These are phyloP conservation scores for Leucoagaricus sp. DNA, from an alignment of 1,284 basidiomycete genomes.

Conservation along the genomic window DNA sequence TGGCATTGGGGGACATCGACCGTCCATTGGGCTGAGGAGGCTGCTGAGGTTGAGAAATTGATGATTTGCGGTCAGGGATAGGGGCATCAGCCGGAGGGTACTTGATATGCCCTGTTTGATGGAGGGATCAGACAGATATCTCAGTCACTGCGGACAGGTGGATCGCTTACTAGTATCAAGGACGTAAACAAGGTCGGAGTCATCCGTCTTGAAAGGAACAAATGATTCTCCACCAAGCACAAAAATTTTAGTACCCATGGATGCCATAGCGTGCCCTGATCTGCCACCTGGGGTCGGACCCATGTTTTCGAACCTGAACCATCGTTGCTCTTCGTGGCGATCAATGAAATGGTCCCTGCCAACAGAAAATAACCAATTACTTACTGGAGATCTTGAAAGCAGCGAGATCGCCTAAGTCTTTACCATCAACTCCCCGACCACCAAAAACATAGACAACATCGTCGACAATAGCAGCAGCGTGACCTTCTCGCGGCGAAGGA, in stretches of 20 bases:
- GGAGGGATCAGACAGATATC: slow-evolving; percentile 6
- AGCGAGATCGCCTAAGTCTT: slow-evolving; percentile 92
- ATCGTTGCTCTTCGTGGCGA: slow-evolving; percentile 59
- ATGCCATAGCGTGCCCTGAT: slow-evolving; percentile 95
- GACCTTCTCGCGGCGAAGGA: slow-evolving; percentile 94
- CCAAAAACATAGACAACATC: slow-evolving; percentile 99
- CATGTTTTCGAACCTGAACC: slow-evolving; percentile 99
- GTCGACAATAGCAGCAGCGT: slow-evolving; percentile 95
- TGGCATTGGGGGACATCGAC: slow-evolving; percentile 46
- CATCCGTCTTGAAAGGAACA: slow-evolving; percentile 73
- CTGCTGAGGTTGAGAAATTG: slow-evolving; percentile 18
- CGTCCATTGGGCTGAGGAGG: slow-evolving; percentile 23
- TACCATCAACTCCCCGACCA: slow-evolving; percentile 95
- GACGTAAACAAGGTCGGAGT: slow-evolving; percentile 84
- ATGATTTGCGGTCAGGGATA: slow-evolving; percentile 1
- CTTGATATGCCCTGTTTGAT: slow-evolving; percentile 76
- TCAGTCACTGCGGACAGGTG: slow-evolving; percentile 12
- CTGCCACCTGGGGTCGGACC: slow-evolving; percentile 90
- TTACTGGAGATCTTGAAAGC: slow-evolving; percentile 97
- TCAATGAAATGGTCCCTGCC: neutral
- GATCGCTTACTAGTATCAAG: slow-evolving; percentile 84
- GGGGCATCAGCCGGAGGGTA: slow-evolving; percentile 13
- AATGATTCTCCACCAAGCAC: slow-evolving; percentile 95
- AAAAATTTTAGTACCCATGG: slow-evolving; percentile 85
- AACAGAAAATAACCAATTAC: slow-evolving; percentile 10